Evolutionary conservation across 805 yeast species (phyloP).

Genomic region (Candida silvicultrix): DNA sequence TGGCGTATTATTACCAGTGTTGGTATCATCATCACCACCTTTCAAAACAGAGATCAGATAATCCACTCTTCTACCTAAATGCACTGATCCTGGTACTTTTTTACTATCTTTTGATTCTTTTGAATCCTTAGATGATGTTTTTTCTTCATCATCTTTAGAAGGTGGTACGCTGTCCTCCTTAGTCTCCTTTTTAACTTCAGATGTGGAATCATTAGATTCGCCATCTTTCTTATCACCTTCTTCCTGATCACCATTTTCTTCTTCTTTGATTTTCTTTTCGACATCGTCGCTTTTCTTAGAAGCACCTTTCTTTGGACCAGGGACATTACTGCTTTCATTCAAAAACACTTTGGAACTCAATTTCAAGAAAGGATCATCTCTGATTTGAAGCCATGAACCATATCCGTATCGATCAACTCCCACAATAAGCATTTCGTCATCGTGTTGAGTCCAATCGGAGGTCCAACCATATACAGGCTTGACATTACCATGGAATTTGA

Average conservation of each 20-base stretch:
- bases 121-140: constrained; percentile 8
- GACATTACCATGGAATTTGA: constrained; percentile 55
- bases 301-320: constrained; percentile 26
- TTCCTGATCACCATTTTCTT: constrained; percentile 16
- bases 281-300: constrained; percentile 16
- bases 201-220: constrained; percentile 11
- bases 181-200: constrained; percentile 4
- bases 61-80: constrained; percentile 86
- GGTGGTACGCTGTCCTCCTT: not conserved
- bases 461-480: constrained; percentile 89
- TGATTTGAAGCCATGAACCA: constrained; percentile 89
- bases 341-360: constrained; percentile 80
- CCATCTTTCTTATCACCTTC: constrained; percentile 2
- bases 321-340: constrained; percentile 35
- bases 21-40: constrained; percentile 42
- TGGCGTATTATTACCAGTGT: constrained; percentile 19
- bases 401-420: constrained; percentile 93
- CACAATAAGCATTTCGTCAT: constrained; percentile 79
- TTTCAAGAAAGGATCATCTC: constrained; percentile 92
- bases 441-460: constrained; percentile 75
- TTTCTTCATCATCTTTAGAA: not conserved
- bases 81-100: constrained; percentile 88
- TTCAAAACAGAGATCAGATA: constrained; percentile 67
- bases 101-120: constrained; percentile 26
- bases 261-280: constrained; percentile 27